These are phyloP conservation scores for Ambispora gerdemannii DNA, from an alignment of 192 early-diverging fungal species.

Conservation along the genomic window DNA sequence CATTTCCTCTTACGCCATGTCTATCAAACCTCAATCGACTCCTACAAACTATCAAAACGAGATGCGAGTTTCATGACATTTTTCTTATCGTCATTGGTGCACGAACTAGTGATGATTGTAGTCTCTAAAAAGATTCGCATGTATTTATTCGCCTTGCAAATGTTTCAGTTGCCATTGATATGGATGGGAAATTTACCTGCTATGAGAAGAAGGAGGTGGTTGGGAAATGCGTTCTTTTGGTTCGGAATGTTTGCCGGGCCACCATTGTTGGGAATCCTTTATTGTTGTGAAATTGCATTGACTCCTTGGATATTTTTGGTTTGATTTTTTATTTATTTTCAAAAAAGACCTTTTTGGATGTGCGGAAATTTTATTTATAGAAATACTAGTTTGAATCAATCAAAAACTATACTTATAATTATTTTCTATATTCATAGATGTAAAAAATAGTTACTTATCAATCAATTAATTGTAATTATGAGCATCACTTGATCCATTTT, in stretches of 20 bases:
- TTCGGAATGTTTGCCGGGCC: conserved; percentile 84
- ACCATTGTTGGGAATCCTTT: conserved; percentile 74
- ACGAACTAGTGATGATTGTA: conserved; percentile 79
- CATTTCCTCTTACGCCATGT: conserved; percentile 89
- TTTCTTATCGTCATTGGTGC: conserved; percentile 72
- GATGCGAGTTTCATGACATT: conserved; percentile 79
- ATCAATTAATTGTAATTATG: no score
- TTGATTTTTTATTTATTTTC: no score
- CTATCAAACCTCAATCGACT: conserved; percentile 78
- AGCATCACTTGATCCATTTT: no score
- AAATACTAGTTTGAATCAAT: no score
- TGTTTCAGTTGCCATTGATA: conserved; percentile 90
- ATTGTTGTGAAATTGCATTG: conserved; percentile 54
- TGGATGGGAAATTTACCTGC: conserved; percentile 55
- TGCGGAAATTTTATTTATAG: no score
- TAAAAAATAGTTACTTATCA: no score
- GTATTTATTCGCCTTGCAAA: conserved; percentile 82
- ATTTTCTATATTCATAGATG: no score
- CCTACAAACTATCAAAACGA: conserved; percentile 60
- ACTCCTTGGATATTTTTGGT: no score
- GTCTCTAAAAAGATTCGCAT: conserved; percentile 61
- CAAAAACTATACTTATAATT: no score
- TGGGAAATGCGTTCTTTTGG: conserved; percentile 90
- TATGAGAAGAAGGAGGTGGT: conserved; percentile 57
- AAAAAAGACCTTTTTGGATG: no score